phyloP scores from a whole-genome alignment of 2,329 filamentous ascomycete genomes.

The Pseudogymnoascus sp. region DNA sequence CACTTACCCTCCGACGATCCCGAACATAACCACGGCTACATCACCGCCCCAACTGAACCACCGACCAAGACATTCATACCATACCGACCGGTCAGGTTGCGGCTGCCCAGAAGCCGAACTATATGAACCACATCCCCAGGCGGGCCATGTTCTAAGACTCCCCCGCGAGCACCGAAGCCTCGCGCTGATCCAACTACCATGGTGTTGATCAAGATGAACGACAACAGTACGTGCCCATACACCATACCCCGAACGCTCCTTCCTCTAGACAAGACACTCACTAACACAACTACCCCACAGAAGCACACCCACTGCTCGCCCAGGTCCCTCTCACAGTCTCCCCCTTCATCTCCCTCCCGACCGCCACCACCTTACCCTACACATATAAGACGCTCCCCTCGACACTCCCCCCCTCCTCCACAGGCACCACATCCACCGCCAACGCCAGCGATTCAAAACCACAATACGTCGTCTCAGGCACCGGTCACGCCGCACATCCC shows the following conservation, averaged over 20 bases:
- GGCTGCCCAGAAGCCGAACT: not conserved
- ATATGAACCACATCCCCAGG: not conserved
- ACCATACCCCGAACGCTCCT: not conserved
- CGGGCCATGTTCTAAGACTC: not conserved
- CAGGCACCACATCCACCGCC: conserved; percentile 41
- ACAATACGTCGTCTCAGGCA: conserved; percentile 69
- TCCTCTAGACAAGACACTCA: not conserved
- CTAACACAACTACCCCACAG: conserved; percentile 34
- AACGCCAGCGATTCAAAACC: conserved; percentile 41
- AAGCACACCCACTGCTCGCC: conserved; percentile 77
- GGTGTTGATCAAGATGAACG: conserved; percentile 22
- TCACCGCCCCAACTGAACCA: not conserved
- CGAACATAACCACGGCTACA: no score
- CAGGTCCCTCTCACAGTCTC: conserved; percentile 92
- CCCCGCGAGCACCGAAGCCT: not conserved
- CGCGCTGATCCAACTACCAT: not conserved
- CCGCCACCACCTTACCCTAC: conserved; percentile 86
- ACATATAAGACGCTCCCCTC: conserved; percentile 89
- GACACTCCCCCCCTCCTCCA: conserved; percentile 68
- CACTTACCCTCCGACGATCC: no score
- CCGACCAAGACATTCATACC: no score
- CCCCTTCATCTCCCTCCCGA: conserved; percentile 85
- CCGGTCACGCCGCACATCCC: conserved; percentile 78
- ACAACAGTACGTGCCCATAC: conserved; percentile 21
- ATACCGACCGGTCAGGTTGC: no score